Base-by-base conservation (phyloP, 1,139 yeast species). In the Meyerozyma elateridarum region DNA sequence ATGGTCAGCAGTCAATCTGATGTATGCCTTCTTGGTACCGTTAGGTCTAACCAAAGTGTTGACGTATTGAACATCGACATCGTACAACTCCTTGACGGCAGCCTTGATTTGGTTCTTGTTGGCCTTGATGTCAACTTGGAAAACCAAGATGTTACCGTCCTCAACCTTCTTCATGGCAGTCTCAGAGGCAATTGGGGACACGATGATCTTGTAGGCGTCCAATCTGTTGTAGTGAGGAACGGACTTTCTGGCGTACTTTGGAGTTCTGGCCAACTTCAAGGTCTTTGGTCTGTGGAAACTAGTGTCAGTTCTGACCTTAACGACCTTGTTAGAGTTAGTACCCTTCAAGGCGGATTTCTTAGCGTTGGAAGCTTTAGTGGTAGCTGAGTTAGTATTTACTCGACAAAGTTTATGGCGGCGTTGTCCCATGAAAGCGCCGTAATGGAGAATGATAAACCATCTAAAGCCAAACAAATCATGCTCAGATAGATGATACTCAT, bases 11-110 rank as follows among this genome's bases (percentile, higher is more conserved):
- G 97, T 88, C 70, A 91, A 85, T 78, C 95, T 88, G 69, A 91
- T 91, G 79, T 84, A 91, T 64, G 99, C 99, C 83, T 93, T 93
- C 87, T 91, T 91, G 76, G 96, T 85, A 73, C 98, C 98, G 71
- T 91, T 89, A 67, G 98, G 96, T 77, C 95, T 85, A 62, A 91
- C 73, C 71, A 89, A 79, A 59, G 97, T 91, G 91, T 91, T 87
- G 62, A 91, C 89, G 73, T 85, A 79, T 61, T 73, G 76, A 54
- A 85, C 93, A 56, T 91, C 97, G 59, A 91, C 96, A 64, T 85
- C 89, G 81, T 91, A 91, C 66, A 91, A 81, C 75, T 88, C 95
- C 83, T 91, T 89, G 60, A 91, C 94, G 55, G 99, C 98, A 64
- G 82, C 75, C 81, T 89, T 89, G 79, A 91, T 91, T 76, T 91